Base-by-base conservation (phyloP, 2,329 filamentous ascomycete species). In the Teratosphaeria epicoccoides region DNA sequence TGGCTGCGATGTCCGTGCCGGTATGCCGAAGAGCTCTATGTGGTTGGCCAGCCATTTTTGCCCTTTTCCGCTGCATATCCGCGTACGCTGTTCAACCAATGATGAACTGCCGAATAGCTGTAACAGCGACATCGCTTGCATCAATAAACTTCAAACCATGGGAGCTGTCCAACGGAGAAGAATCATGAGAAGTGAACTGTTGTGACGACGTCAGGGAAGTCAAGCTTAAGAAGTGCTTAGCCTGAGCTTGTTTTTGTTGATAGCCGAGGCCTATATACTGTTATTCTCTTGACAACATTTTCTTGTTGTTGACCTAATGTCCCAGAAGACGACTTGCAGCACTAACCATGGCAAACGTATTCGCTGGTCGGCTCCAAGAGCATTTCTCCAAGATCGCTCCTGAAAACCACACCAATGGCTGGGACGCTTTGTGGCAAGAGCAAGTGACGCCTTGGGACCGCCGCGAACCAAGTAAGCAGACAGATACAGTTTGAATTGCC, bases 391-490 rank as follows among this genome's bases (percentile, higher is more conserved):
- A 46, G 17, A 28, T 46, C 22, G 25, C 23, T 46, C 44, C 44
- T 4, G 44, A 46, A 24, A 28, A 46, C 22, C 44, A 46, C 12
- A 46, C 33, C 14, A 17, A 40, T 40, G 33, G 33, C 44, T 82
- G 79, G 79, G 74, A 76, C 49, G 66, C 71, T 2, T 70, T 82
- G n/a, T 83, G 80, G 79, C 66, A 73, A 24, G 67, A 73, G 46
- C 66, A 73, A 28, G 73, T 74, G 59, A 70, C 80, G 7, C 79
- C 79, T 2, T 84, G 79, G 79, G 81, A 84, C 20, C 24, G 46
- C 24, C 23, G 26, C 12, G 5, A 24, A 37, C 25, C 37, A 24
- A 49, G 48, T 49, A n/a, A 49, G 37, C 37, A 24, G 20, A 5
- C 24, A 6, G 23, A 29, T 12, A 11, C 46, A 24, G n/a, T 22